Base-by-base conservation (phyloP, 345 rosid genomes). In the Syzygium aromaticum region DNA sequence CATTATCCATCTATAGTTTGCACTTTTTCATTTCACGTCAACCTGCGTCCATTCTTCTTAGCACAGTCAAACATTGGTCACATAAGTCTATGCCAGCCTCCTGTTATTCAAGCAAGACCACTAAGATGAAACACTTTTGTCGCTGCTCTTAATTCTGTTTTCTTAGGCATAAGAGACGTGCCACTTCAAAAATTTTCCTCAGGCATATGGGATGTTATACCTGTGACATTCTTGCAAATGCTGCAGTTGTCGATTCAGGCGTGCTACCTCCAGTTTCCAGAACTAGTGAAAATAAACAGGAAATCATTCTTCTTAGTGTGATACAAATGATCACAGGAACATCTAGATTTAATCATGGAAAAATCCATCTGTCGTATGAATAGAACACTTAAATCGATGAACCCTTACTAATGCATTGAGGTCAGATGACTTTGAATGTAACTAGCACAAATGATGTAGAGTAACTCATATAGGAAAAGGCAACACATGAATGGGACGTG, bases 201-300 rank as follows among this genome's bases (percentile, higher is more conserved):
- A 19, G 25, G 49, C 80, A 73, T 56, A 78, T 7, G n/a, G 33
- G 14, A 15, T 57, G 30, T 59, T 85, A 52, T 84, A 96, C 99
- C 96, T 93, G 89, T 95, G 96, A 82, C 88, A 93, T 91, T 91
- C 96, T 88, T 95, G 96, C 86, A 96, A 90, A 91, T 89, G 88
- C 2, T 92, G 95, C 63, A 95, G 93, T 86, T 96, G 96, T 86
- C 92, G 94, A 90, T 89, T 92, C 90, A 96, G 92, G 91, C 89
- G 93, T 30, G 93, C 87, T 67, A 90, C 94, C 90, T 96, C 98
- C 93, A 90, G 93, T 91, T 96, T 93, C 99, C 99, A 96, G 88
- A 95, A 91, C 99, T 96, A 87, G 73, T 38, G 86, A 77, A 86
- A 56, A n/a, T 43, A 53, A 73, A 59, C 64, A 21, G n/a, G 23